phyloP scores from a whole-genome alignment of 1,139 yeast species.

The Entelexis sorbosivorans region DNA sequence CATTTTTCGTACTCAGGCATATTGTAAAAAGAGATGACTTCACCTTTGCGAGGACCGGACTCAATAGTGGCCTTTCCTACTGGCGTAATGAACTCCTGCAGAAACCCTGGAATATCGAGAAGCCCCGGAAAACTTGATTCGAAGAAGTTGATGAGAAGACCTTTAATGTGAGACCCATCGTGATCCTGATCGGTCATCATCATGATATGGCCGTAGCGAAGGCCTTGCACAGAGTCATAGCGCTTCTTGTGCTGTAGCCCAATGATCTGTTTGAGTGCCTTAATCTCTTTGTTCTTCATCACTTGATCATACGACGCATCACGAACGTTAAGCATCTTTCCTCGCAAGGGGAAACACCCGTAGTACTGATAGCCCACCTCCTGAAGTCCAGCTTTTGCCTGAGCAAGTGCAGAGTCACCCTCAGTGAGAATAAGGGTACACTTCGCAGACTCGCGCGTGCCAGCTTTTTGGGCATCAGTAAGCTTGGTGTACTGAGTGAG shows the following conservation, averaged over 20 bases:
- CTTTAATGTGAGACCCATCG: slow-evolving; percentile 97
- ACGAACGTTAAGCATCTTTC: slow-evolving; percentile 87
- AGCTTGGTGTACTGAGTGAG: slow-evolving; percentile 82
- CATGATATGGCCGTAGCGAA: slow-evolving; percentile 95
- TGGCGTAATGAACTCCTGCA: slow-evolving; percentile 91
- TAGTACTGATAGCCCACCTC: slow-evolving; percentile 93
- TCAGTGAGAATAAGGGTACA: slow-evolving; percentile 92
- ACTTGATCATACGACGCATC: slow-evolving; percentile 95
- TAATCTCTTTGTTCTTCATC: slow-evolving; percentile 84
- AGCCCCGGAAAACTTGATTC: slow-evolving; percentile 94
- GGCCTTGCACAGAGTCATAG: slow-evolving; percentile 59
- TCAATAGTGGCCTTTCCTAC: slow-evolving; percentile 80
- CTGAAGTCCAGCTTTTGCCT: slow-evolving; percentile 88
- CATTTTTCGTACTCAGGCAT: slow-evolving; percentile 95
- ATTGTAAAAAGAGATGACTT: slow-evolving; percentile 67
- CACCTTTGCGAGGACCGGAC: slow-evolving; percentile 47
- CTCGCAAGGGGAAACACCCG: slow-evolving; percentile 92
- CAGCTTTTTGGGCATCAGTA: slow-evolving; percentile 95
- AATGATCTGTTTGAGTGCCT: slow-evolving; percentile 87
- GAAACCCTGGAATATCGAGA: slow-evolving; percentile 79
- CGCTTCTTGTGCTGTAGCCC: slow-evolving; percentile 88
- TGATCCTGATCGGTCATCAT: slow-evolving; percentile 99
- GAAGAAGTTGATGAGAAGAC: slow-evolving; percentile 82
- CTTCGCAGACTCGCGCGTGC: slow-evolving; percentile 81
- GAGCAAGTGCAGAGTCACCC: slow-evolving; percentile 91